Evolutionary conservation across 2,329 filamentous ascomycete species (phyloP), one percentile per base, ranked within the genome.

Genomic region (Pseudophaeomoniella oleicola): DNA sequence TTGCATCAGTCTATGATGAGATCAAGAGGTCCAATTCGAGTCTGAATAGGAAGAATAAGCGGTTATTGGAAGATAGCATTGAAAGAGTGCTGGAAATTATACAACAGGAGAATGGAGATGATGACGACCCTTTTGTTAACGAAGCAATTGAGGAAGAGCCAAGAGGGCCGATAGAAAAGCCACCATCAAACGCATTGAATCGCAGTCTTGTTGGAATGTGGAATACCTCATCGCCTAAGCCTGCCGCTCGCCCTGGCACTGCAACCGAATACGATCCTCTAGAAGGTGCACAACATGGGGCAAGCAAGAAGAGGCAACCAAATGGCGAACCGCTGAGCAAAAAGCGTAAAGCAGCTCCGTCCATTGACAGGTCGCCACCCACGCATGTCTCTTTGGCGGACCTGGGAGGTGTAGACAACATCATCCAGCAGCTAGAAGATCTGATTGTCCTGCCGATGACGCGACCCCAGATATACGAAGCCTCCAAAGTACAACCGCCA

Each of bases 21-120:
- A 85, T 96, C 42, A 83, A 86, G 47, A 63, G 67, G 35, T 94
- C 86, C 11, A 94, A 94, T 54, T 93, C 86, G 0, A 86, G 81
- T 37, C 60, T 96, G 15, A 84, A 82, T 43, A 69, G 90, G 15
- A 76, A 81, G 46, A 85, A 84, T 29, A 93, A 90, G 56, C 78
- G 77, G 42, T 66, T 80, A 0, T 62, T 96, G 1, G 83, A 94
- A 54, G 82, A 90, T 44, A 80, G 81, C 22, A 84, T 96, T 44
- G 85, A 93, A 42, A 69, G 84, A 5, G 84, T 87, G 0, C 62
- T 94, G 12, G 72, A 78, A 5, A 74, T 85, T 13, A 64, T 88
- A 4, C 79, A 77, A 38, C 63, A 67, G 44, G 74, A 83, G 45
- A 56, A 64, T 11, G 69, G 64, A 33, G 69, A 71, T 16, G 71